Evolutionary conservation across 371 early-diverging fungal species (phyloP), one percentile per base, ranked within the genome.

Genomic region (Enterospora canceri): DNA sequence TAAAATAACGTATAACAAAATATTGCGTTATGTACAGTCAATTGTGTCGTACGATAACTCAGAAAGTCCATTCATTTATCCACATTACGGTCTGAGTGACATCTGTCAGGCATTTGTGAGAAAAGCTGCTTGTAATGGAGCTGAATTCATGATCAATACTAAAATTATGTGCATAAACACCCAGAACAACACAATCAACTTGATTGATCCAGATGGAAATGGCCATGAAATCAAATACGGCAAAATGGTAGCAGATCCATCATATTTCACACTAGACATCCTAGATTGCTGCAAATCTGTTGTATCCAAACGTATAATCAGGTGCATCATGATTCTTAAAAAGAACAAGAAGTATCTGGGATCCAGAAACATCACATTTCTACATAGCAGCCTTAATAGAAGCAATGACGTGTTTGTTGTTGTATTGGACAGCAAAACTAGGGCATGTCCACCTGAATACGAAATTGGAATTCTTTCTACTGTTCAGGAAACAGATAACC

Each of bases 11-110:
- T 87, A 89, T 75, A 88, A 92, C 72, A 87, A 90, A 73, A 89
- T 97, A 63, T 83, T 87, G 64, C 80, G 93, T 67, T 97, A 95
- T 78, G 86, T 91, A 69, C 85, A 85, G 35, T 97, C 97, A 23
- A 84, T 97, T 72, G 86, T 89, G n/a, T 85, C 89, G 54, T 90
- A 89, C 76, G 92, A 94, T 28, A 74, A 72, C 31, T 62, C 59
- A 28, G 89, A 90, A 83, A 88, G 89, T 71, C 99, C 99, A n/a
- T 99, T 93, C 82, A 90, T 97, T 75, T 99, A 99, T 80, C 99
- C 97, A 65, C 83, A 91, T 65, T 94, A 94, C 75, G 99, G 99
- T 54, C 83, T 99, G 56, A 94, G 94, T 65, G 97, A 97, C 74
- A 84, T 99, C 51, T 96, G 96, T 40, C 99, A 99, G 83, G 90